Percentiles rank a stretch among this genome's conserved stretches.
Conservation (phyloP, 306 rosid genomes). For the Cucurbita moschata region DNA sequence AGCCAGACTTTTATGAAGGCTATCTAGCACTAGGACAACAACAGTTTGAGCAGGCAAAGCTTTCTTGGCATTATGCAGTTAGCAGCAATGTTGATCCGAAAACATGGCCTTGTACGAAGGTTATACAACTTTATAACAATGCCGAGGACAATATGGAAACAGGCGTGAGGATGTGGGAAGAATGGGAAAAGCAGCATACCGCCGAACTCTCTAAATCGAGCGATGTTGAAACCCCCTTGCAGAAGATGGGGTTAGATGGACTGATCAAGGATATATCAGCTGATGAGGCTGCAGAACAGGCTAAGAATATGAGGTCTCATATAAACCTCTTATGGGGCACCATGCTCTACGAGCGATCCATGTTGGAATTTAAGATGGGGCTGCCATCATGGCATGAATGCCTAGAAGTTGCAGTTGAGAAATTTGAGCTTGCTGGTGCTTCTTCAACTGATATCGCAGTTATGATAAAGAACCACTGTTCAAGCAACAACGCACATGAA, state of each 20-base stretch:
- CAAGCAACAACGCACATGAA: slow-evolving; percentile 41
- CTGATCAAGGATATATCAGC: slow-evolving; percentile 27
- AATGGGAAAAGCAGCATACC: slow-evolving; percentile 24
- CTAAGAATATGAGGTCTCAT: slow-evolving; percentile 56
- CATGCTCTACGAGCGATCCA: slow-evolving; percentile 76
- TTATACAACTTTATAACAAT: slow-evolving; percentile 50
- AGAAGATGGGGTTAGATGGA: slow-evolving; percentile 33
- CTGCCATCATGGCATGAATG: slow-evolving; percentile 66
- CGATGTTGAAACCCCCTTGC: slow-evolving; percentile 22
- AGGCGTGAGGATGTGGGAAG: slow-evolving; percentile 72
- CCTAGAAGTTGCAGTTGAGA: slow-evolving; percentile 59
- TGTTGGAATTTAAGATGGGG: slow-evolving; percentile 57
- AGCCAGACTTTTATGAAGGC: slow-evolving; percentile 75
- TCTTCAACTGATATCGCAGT: slow-evolving; percentile 68
- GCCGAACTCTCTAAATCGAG: slow-evolving; percentile 27
- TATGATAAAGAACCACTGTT: slow-evolving; percentile 70
- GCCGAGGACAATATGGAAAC: slow-evolving; percentile 82
- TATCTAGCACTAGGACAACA: slow-evolving; percentile 66
- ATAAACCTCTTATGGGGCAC: slow-evolving; percentile 79
- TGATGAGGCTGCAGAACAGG: slow-evolving; percentile 43
- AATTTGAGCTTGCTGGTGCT: slow-evolving; percentile 78
- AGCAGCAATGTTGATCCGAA: slow-evolving; percentile 32
- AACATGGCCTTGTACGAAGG: slow-evolving; percentile 43
- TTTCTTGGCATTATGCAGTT: slow-evolving; percentile 65
- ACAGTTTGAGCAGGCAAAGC: slow-evolving; percentile 71